Conservation (phyloP, 495 filamentous ascomycete species). For the Podospora sp. region DNA sequence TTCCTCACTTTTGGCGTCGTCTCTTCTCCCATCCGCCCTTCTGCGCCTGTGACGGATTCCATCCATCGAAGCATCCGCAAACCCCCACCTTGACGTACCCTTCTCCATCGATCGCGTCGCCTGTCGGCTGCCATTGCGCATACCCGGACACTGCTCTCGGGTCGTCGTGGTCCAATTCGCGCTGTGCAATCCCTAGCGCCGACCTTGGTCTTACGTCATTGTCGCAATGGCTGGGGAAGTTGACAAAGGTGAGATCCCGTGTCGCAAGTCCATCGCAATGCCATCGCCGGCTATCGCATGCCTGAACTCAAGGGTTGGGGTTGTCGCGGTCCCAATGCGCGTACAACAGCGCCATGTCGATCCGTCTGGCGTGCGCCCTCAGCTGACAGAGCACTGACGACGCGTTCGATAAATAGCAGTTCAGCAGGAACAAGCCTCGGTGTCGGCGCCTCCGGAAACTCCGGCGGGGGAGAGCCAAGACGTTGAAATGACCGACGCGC, state of each 20-base stretch:
- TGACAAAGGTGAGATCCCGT: constrained; percentile 45
- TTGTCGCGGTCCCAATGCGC: background rate
- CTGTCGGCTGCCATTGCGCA: background rate
- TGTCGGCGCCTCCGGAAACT: background rate
- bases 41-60: background rate
- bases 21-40: constrained; percentile 12
- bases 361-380: background rate
- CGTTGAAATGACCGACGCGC: constrained; percentile 12
- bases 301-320: background rate
- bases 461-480: constrained; percentile 1
- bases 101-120: background rate
- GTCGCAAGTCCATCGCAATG: constrained; percentile 1
- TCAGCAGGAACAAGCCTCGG: constrained; percentile 22
- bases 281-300: background rate
- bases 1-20: constrained; percentile 13
- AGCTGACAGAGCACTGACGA: constrained; percentile 17
- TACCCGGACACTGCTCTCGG: background rate
- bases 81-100: background rate
- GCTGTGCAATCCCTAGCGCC: constrained; percentile 8
- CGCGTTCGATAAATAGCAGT: constrained; percentile 20
- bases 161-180: background rate
- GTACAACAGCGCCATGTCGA: background rate
- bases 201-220: constrained; percentile 46
- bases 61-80: background rate
- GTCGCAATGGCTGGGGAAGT: constrained; percentile 41